These are phyloP conservation scores for Cardamine resedifolia DNA, from an alignment of 345 rosid species.

Conservation along the genomic window DNA sequence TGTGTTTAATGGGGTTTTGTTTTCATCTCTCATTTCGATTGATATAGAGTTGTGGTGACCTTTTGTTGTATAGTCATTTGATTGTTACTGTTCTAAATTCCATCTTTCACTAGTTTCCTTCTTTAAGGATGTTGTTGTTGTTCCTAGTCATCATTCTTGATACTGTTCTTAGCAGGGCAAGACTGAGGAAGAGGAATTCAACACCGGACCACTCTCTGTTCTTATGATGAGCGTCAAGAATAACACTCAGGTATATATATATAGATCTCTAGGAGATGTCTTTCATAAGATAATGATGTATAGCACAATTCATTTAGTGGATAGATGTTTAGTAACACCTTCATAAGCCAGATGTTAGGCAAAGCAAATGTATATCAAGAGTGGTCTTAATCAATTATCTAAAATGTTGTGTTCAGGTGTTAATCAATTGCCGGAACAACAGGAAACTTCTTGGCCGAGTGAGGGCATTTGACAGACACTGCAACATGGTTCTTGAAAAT, in stretches of 20 bases:
- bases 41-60: too few species aligned
- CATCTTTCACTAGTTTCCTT: too few species aligned
- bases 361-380: background rate
- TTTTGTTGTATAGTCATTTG: too few species aligned
- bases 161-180: slow-evolving; percentile 38
- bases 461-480: slow-evolving; percentile 92
- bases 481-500: slow-evolving; percentile 99
- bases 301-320: too few species aligned
- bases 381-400: background rate
- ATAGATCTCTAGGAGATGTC: background rate
- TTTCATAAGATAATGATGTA: background rate
- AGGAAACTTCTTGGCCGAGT: slow-evolving; percentile 90
- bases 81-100: too few species aligned
- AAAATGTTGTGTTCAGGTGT: slow-evolving; percentile 57
- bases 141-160: background rate
- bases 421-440: slow-evolving; percentile 78
- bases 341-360: background rate
- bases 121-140: background rate
- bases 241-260: slow-evolving; percentile 80
- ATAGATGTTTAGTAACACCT: background rate
- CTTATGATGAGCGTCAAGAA: slow-evolving; percentile 94
- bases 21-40: too few species aligned
- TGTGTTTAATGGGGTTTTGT: too few species aligned
- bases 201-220: slow-evolving; percentile 92
- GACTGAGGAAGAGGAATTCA: slow-evolving; percentile 92